Evolutionary conservation across 345 rosid genomes (phyloP), one percentile per base, ranked within the genome.

Genomic region (Adansonia digitata): DNA sequence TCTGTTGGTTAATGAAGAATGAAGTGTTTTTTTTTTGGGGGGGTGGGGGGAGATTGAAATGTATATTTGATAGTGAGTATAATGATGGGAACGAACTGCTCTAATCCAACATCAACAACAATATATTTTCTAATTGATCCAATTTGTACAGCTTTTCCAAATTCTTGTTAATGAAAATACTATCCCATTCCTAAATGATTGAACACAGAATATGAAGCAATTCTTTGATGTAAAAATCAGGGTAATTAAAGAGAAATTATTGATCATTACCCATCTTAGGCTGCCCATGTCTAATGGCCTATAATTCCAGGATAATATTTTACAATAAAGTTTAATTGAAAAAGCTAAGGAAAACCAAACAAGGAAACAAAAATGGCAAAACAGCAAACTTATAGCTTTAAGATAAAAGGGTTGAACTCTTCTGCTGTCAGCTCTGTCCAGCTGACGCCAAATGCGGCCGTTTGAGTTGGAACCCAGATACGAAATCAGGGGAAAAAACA

Each of bases 11-110:
- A 48, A 29, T 69, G 57, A 46, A 31, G 45, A 45, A 31, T 13
- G 35, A 74, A 69, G 31, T 70, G 39, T 65, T 68, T 52, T 4
- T 35, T 27, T 57, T 57, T 26, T 57, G 63, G n/a, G n/a, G n/a
- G n/a, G n/a, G n/a, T n/a, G n/a, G n/a, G n/a, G n/a, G 20, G n/a
- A 67, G 37, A 37, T 64, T 15, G 39, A 49, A 62, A 49, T 74
- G 60, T 61, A 62, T 39, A 29, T 29, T 26, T 72, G 29, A 27
- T 24, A n/a, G n/a, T 71, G 57, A 34, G 66, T 72, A 43, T 42
- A 72, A 72, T 72, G 40, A 57, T 40, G 75, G 65, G 65, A 57
- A 72, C 52, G 4, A 12, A 22, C 42, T 31, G 42, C 43, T 18
- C 35, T 12, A 56, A 46, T 29, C 35, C 24, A 29, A 46, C 72